Base-by-base conservation (phyloP, 78 protist genomes). In the Corallochytrium limacisporum region DNA sequence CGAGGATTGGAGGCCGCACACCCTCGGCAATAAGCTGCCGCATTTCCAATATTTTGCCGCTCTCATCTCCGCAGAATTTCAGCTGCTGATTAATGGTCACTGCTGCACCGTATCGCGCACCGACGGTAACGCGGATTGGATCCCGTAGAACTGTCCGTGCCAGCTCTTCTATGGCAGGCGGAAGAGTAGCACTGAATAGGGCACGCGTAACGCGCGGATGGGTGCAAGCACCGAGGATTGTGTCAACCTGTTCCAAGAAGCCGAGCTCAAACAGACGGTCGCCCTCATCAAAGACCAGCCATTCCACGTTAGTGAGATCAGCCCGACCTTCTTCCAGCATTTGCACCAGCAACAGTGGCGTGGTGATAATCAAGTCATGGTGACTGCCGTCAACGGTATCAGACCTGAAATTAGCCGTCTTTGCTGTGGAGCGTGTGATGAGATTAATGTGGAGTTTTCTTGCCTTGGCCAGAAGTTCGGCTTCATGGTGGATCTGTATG, bases 21-120 rank as follows among this genome's bases (percentile, higher is more conserved):
- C 96, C 96, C 75, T 81, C 55, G 35, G 18, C 79, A 26, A 91
- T 1, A 40, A 85, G 5, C 59, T 91, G 82, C 48, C 86, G 82
- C 28, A 93, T 26, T 42, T 93, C 96, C 69, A 82, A 29, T 9
- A 91, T 2, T 55, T 93, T 93, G 38, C 98, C 98, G 7, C 79
- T 72, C 71, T 93, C 98, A 15, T 62, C 48, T 1, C 96, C 96
- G 36, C 79, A 83, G 46, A 65, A 93, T 9, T 75, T 39, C 18
- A 93, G 85, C 65, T 32, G 29, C 65, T 93, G 98, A 38, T 81
- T 60, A 7, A 92, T 75, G 20, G 46, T 60, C 13, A 36, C n/a
- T 26, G 86, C 38, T 31, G 93, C 90, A 10, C 92, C 39, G 60
- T 84, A 81, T 3, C 50, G 35, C 29, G 10, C 0, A 12, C 92